These are phyloP conservation scores for Blepharisma japonicum DNA, from an alignment of 73 alveolate species.

Conservation along the genomic window DNA sequence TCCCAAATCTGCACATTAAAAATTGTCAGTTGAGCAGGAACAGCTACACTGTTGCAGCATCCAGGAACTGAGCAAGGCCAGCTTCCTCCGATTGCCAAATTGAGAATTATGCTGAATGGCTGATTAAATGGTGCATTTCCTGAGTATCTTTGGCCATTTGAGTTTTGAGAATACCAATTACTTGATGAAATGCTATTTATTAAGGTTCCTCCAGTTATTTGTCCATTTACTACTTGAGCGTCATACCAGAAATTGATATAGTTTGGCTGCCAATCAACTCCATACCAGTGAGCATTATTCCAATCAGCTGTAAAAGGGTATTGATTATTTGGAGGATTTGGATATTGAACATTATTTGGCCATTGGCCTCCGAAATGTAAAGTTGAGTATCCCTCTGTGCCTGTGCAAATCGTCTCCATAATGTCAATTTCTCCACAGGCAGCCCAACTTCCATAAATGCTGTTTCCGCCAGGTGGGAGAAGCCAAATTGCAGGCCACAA, in stretches of 20 bases:
- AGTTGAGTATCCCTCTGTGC: neutral
- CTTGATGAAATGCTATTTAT: neutral
- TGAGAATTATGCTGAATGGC: neutral
- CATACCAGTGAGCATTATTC: slow-evolving; percentile 23
- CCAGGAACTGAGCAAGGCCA: slow-evolving; percentile 23
- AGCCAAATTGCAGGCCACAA: slow-evolving; percentile 35
- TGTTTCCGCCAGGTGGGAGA: slow-evolving; percentile 19
- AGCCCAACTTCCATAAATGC: slow-evolving; percentile 31
- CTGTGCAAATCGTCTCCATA: slow-evolving; percentile 18
- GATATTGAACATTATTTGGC: slow-evolving; percentile 18
- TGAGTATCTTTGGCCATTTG: slow-evolving; percentile 1
- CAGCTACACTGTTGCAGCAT: neutral
- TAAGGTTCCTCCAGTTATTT: slow-evolving; percentile 1
- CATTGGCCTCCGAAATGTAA: slow-evolving; percentile 32
- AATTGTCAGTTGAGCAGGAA: slow-evolving; percentile 20
- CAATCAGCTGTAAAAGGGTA: slow-evolving; percentile 27
- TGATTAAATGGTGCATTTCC: neutral
- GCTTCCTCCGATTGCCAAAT: slow-evolving; percentile 17
- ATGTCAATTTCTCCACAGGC: slow-evolving; percentile 36
- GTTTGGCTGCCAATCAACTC: slow-evolving; percentile 30
- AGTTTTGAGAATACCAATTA: slow-evolving; percentile 4
- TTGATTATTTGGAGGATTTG: neutral
- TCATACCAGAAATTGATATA: slow-evolving; percentile 30
- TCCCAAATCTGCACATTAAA: slow-evolving; percentile 26
- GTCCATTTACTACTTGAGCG: slow-evolving; percentile 22